Base-by-base conservation (phyloP, 495 filamentous ascomycete species). In the Talaromyces stipitatus region DNA sequence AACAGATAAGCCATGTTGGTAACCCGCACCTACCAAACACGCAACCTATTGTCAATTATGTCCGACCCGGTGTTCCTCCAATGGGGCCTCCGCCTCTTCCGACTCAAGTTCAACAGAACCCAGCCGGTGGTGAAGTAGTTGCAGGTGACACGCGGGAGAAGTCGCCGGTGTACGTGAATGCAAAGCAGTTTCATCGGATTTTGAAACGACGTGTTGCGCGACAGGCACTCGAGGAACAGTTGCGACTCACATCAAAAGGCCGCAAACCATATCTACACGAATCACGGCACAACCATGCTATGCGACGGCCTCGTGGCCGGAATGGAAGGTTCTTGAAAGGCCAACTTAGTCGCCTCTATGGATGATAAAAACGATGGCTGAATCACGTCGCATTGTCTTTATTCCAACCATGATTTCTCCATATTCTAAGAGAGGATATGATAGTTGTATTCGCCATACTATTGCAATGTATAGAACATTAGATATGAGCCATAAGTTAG, bases 281-380 rank as follows among this genome's bases (percentile, higher is more conserved):
- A 67, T 97, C 94, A n/a, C 81, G 94, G 62, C 94, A 99, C 67
- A 99, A 99, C 64, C 94, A 99, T 69, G 94, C 94, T 8, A 99
- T 99, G 94, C 83, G 95, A 33, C 81, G 94, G 61, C 94, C 94
- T 22, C 85, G 94, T 66, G 94, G 94, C 10, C 94, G 95, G n/a
- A 95, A 95, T 48, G 94, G 94, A 32, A 83, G 94, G 29, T 99
- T 99, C 79, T 71, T 99, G 72, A 99, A n/a, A 95, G 0, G 92
- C 94, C n/a, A 95, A 99, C 41, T 95, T 97, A 66, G 94, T 97
- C 16, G 88, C 88, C 8, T 86, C 88, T 33, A 94, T 97, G 75
- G 94, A 97, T 63, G 82, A 78, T 57, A 67, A 69, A 26, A 67
- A 71, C 47, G 62, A 61, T 26, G 69, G 68, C n/a, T n/a, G n/a